Evolutionary conservation across 805 yeast genomes (phyloP).

Genomic region (Metschnikowia borealis): DNA sequence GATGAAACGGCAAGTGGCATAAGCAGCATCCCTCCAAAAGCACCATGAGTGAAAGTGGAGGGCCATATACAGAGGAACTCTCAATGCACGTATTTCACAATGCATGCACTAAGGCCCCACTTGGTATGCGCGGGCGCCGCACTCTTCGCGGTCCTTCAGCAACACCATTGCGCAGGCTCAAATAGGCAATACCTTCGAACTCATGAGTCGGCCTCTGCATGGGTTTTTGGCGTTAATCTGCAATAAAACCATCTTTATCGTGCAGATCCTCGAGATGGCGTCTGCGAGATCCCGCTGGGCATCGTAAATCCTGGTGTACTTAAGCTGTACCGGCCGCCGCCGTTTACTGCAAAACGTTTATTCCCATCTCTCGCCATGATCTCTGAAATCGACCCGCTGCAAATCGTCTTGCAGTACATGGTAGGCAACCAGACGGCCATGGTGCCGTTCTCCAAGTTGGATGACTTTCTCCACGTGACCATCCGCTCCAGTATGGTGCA

Average conservation of each 20-base stretch:
- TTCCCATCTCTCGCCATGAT: constrained; percentile 3
- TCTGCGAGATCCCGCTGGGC: background rate
- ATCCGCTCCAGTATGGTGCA: constrained; percentile 9
- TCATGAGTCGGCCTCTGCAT: background rate
- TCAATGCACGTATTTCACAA: background rate
- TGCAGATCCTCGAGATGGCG: background rate
- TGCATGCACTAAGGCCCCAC: background rate
- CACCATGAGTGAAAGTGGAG: too few species aligned
- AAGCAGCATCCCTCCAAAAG: too few species aligned
- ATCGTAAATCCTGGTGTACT: background rate
- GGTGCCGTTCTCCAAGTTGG: constrained; percentile 12
- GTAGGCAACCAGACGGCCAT: constrained; percentile 6
- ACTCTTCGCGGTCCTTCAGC: background rate
- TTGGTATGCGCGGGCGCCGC: background rate
- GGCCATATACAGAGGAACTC: background rate
- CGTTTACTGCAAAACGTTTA: background rate
- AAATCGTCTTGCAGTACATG: constrained; percentile 11
- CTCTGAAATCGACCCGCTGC: constrained; percentile 8
- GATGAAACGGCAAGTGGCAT: background rate
- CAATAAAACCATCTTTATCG: background rate
- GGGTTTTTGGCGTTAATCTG: background rate
- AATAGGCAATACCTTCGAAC: constrained; percentile 5
- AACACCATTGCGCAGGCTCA: constrained; percentile 3
- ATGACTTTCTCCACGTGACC: constrained; percentile 4
- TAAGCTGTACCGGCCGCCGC: background rate